Percentiles rank a stretch among this genome's conserved stretches.
These are phyloP conservation scores for Pyropia yezoensis DNA, from an alignment of 23 red algal species.

Conservation along the genomic window DNA sequence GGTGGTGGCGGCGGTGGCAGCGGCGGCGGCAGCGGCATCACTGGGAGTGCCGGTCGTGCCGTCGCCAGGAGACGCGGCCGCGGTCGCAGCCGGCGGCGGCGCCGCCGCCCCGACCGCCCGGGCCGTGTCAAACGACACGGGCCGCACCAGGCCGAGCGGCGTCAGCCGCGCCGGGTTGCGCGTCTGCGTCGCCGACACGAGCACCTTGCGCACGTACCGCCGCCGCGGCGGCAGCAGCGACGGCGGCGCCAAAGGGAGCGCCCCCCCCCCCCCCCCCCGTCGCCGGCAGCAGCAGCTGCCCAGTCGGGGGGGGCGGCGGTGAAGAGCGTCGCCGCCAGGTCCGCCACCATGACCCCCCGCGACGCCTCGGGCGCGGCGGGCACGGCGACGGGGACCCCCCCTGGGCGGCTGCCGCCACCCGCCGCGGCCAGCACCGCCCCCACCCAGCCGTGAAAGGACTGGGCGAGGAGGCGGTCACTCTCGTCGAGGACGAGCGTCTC, in stretches of 20 bases:
- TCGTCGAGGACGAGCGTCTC: constrained; percentile 85
- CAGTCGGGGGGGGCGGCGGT: no score
- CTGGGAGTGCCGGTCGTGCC: not conserved
- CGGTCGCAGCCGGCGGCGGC: no score
- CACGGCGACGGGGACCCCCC: no score
- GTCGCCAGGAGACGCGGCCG: not conserved
- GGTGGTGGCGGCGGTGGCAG: not conserved
- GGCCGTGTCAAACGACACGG: constrained; percentile 4
- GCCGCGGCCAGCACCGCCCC: constrained; percentile 19
- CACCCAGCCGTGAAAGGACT: constrained; percentile 53
- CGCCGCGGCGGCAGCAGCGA: not conserved
- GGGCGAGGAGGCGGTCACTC: constrained; percentile 78
- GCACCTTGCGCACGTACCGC: constrained; percentile 44
- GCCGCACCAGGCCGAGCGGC: constrained; percentile 33
- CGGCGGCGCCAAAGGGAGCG: no score
- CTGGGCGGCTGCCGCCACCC: not conserved
- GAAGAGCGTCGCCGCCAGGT: no score
- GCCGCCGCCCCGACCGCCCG: not conserved
- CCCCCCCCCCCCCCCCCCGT: no score
- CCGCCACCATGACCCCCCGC: no score
- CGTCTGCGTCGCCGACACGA: constrained; percentile 79
- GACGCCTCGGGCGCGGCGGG: no score
- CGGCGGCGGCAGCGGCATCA: not conserved
- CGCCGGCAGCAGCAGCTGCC: no score
- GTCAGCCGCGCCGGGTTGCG: constrained; percentile 43